Evolutionary conservation across 352 stramenopile species (phyloP).

Genomic region (Phytophthora agathidicida): DNA sequence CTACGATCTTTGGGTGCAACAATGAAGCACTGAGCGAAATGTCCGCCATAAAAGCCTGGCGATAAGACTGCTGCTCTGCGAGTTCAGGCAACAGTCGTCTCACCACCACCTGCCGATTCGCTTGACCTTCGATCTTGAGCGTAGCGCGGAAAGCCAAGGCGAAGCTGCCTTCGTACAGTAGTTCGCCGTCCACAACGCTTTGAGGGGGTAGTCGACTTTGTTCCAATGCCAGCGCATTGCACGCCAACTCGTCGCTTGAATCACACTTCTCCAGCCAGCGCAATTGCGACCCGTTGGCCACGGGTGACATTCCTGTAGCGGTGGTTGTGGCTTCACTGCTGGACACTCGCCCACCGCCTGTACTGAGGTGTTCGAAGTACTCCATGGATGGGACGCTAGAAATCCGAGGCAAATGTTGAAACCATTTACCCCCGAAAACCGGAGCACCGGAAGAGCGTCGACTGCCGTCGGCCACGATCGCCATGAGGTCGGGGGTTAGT

Average conservation of each 20-base stretch:
- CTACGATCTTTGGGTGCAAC: constrained; percentile 41
- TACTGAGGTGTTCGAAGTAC: constrained; percentile 27
- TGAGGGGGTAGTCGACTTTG: constrained; percentile 33
- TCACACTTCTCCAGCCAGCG: constrained; percentile 27
- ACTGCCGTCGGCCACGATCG: constrained; percentile 31
- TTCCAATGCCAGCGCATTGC: constrained; percentile 23
- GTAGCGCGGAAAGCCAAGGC: constrained; percentile 35
- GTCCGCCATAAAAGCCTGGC: constrained; percentile 44
- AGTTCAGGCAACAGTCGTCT: constrained; percentile 26
- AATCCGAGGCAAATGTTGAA: constrained; percentile 35
- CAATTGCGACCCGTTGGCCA: constrained; percentile 3
- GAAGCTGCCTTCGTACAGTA: constrained; percentile 42
- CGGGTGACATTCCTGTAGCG: constrained; percentile 15
- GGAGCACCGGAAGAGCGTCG: constrained; percentile 10
- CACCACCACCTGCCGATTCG: constrained; percentile 31
- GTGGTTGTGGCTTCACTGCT: constrained; percentile 25
- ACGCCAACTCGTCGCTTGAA: constrained; percentile 21
- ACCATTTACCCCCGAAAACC: constrained; percentile 27
- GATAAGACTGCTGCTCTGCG: constrained; percentile 26
- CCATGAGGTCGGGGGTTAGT: constrained; percentile 36
- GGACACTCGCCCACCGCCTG: constrained; percentile 4
- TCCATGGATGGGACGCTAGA: constrained; percentile 40
- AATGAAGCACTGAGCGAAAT: constrained; percentile 35
- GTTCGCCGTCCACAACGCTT: constrained; percentile 26
- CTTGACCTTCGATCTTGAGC: constrained; percentile 29